Base-by-base conservation (phyloP, 2,329 filamentous ascomycete genomes). In the Rhexocercosporidium sp. region DNA sequence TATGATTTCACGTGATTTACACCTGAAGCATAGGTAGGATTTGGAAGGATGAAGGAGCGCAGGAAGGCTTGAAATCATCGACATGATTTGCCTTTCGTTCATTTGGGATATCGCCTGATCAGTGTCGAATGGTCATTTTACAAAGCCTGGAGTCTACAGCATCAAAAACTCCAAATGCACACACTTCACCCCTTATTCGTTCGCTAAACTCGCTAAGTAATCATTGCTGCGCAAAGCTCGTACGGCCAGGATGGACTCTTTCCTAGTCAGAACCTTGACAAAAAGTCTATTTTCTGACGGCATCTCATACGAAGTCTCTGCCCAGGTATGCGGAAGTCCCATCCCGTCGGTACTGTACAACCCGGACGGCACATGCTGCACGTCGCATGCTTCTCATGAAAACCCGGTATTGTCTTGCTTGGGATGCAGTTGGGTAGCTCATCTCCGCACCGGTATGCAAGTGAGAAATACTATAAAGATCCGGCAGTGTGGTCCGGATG, bases 31-130 rank as follows among this genome's bases (percentile, higher is more conserved):
- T 39, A 39, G 9, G 22, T 16, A 59, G 34, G 34, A 59, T 41
- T 46, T 12, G 14, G 57, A 60, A 46, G 57, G 39, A 60, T 46
- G 57, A 60, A 44, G 57, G 57, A 44, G 12, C 12, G 57, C 18
- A 60, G 22, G 56, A 60, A 47, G 57, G 57, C 57, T 46, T 60
- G 22, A 60, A 12, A 14, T 29, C 25, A 20, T 46, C 16, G 20
- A 46, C 16, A 46, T 60, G 39, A 60, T 29, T 60, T 29, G 57
- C 8, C 16, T 29, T 16, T 31, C 3, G 1, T n/a, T 20, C 16
- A 14, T 22, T 12, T 18, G 20, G 3, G n/a, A 41, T 25, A 57
- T 41, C 54, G 31, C 20, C 54, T 57, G 53, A 57, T 22, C 54
- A 14, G n/a, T 8, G 9, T n/a, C 16, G 12, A 12, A 34, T 20